Evolutionary conservation across 257 asterid genomes (phyloP).

Genomic region (Solanum tarijense): DNA sequence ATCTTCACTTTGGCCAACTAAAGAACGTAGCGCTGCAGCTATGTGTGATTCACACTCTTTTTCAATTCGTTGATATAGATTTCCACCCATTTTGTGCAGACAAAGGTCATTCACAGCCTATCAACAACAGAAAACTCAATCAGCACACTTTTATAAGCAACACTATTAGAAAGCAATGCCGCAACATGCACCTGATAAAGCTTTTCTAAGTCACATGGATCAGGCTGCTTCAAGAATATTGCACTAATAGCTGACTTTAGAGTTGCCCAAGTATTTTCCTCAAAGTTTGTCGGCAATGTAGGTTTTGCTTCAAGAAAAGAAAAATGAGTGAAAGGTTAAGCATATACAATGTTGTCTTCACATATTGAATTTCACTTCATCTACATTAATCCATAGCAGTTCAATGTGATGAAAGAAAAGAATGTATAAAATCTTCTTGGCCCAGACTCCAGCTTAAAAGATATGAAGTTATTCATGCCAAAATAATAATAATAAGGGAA

Average conservation of each 20-base stretch:
- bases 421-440: not conserved
- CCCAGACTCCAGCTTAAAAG: not conserved
- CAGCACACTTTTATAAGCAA: constrained; percentile 12
- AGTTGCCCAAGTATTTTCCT: constrained; percentile 87
- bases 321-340: not conserved
- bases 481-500: not conserved
- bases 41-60: constrained; percentile 78
- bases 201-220: constrained; percentile 88
- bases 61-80: constrained; percentile 76
- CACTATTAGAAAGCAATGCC: not conserved
- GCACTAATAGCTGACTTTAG: constrained; percentile 87
- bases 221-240: constrained; percentile 85
- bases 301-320: constrained; percentile 53
- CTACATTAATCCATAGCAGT: not conserved
- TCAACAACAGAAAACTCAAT: constrained; percentile 4
- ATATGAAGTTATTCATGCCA: not conserved
- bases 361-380: not conserved
- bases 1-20: constrained; percentile 95
- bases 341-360: not conserved
- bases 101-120: constrained; percentile 93
- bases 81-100: constrained; percentile 91
- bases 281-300: constrained; percentile 65
- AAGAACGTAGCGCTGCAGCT: constrained; percentile 56
- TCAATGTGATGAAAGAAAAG: not conserved
- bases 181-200: constrained; percentile 65